Evolutionary conservation across 1,284 basidiomycete genomes (phyloP).

Genomic region (Cryptococcus hybrid): DNA sequence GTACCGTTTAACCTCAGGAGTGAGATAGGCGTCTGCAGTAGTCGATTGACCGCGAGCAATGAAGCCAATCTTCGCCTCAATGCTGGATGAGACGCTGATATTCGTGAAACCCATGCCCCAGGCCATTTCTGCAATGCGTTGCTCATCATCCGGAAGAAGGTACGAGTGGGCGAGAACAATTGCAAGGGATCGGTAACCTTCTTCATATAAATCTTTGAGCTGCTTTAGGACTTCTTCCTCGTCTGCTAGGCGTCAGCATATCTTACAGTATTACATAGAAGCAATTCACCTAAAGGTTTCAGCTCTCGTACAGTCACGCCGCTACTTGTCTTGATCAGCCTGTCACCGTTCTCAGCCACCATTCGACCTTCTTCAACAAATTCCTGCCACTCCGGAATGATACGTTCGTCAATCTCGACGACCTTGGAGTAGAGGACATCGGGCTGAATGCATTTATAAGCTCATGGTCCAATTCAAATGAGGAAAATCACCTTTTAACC

Average conservation of each 20-base stretch:
- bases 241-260: conserved; percentile 77
- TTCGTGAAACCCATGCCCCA: conserved; percentile 44
- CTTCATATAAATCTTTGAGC: conserved; percentile 31
- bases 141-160: conserved; percentile 37
- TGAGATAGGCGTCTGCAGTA: conserved; percentile 57
- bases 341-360: conserved; percentile 25
- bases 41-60: conserved; percentile 54
- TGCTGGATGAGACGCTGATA: conserved; percentile 31
- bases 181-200: conserved; percentile 37
- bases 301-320: conserved; percentile 53
- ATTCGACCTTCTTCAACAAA: conserved; percentile 16
- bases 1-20: conserved; percentile 52
- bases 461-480: conserved; percentile 74
- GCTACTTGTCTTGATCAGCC: conserved; percentile 83
- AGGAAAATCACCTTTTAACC: conserved; percentile 80
- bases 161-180: conserved; percentile 41
- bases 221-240: conserved; percentile 18
- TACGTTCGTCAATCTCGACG: conserved; percentile 69
- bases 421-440: conserved; percentile 53
- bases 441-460: not conserved
- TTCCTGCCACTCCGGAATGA: conserved; percentile 69
- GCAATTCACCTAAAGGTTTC: too few species aligned
- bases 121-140: conserved; percentile 32
- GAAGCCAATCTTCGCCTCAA: conserved; percentile 53
- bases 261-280: too few species aligned